phyloP scores from a whole-genome alignment of 2,329 filamentous ascomycete species.

The Colletotrichum spaethianum region DNA sequence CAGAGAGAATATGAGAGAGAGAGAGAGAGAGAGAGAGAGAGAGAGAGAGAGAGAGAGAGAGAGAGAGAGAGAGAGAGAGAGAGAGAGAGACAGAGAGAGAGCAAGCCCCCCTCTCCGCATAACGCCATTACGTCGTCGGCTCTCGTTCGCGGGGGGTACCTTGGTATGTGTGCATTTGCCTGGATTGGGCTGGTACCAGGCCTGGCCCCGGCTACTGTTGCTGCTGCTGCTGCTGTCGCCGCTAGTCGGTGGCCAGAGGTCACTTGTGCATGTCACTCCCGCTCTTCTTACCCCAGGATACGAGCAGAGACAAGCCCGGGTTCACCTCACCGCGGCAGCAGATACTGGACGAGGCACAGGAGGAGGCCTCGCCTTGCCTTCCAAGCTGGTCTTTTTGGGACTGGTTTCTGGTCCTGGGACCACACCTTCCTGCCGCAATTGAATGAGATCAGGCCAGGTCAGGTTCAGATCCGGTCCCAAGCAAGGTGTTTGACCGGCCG shows the following conservation, averaged over 20 bases:
- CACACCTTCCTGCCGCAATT: constrained; percentile 19
- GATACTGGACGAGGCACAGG: not conserved
- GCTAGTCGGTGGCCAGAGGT: not conserved
- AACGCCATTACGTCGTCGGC: constrained; percentile 40
- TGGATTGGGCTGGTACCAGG: not conserved
- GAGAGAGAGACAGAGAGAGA: not conserved
- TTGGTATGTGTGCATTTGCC: not conserved
- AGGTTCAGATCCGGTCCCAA: constrained; percentile 5
- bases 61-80: no score
- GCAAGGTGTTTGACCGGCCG: not conserved
- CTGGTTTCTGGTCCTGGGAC: constrained; percentile 12
- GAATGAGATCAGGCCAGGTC: constrained; percentile 2
- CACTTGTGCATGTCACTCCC: not conserved
- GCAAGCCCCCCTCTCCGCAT: constrained; percentile 11
- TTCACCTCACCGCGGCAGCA: not conserved
- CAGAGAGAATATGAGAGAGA: no score
- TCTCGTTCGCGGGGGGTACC: constrained; percentile 23
- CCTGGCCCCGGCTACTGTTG: not conserved
- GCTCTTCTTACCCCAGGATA: not conserved
- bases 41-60: no score
- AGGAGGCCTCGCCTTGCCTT: not conserved
- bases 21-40: no score
- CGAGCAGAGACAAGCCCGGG: not conserved
- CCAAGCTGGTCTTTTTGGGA: constrained; percentile 1
- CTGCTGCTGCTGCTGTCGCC: not conserved